phyloP scores from a whole-genome alignment of 108 stramenopile species.

The Skeletonema tropicum region DNA sequence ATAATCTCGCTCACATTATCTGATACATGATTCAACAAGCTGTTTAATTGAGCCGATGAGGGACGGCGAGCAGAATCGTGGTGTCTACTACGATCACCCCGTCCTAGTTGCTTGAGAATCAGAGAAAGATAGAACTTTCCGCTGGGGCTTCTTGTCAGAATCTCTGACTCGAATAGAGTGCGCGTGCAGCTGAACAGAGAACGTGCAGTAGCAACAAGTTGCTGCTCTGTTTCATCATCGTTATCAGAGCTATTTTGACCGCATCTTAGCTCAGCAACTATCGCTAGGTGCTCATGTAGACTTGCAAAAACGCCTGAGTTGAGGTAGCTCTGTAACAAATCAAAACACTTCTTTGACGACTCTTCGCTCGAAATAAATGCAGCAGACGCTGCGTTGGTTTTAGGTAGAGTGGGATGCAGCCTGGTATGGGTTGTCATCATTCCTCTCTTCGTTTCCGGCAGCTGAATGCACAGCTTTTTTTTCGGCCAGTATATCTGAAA shows the following conservation, averaged over 20 bases:
- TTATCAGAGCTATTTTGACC: conserved; percentile 20
- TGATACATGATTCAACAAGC: conserved; percentile 16
- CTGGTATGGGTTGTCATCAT: conserved; percentile 37
- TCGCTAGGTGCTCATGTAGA: conserved; percentile 47
- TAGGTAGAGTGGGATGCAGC: neutral
- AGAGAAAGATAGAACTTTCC: conserved; percentile 30
- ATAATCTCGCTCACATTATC: conserved; percentile 44
- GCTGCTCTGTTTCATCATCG: conserved; percentile 21
- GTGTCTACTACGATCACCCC: conserved; percentile 25
- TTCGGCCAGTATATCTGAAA: conserved; percentile 24
- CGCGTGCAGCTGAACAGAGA: conserved; percentile 37
- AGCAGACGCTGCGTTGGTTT: conserved; percentile 3
- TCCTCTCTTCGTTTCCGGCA: conserved; percentile 10
- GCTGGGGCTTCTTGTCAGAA: conserved; percentile 22
- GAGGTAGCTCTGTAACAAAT: conserved; percentile 28
- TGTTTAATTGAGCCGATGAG: conserved; percentile 10
- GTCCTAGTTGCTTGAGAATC: conserved; percentile 42
- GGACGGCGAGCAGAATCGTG: conserved; percentile 10
- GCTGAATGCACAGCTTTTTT: conserved; percentile 22
- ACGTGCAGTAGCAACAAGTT: conserved; percentile 18
- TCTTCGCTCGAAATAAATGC: conserved; percentile 16
- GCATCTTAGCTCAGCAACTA: conserved; percentile 43
- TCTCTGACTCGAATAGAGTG: conserved; percentile 38
- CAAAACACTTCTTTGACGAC: conserved; percentile 25
- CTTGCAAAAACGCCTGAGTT: conserved; percentile 39